These are phyloP conservation scores for Aspergillus baeticus DNA, from an alignment of 495 filamentous ascomycete species.

Conservation along the genomic window DNA sequence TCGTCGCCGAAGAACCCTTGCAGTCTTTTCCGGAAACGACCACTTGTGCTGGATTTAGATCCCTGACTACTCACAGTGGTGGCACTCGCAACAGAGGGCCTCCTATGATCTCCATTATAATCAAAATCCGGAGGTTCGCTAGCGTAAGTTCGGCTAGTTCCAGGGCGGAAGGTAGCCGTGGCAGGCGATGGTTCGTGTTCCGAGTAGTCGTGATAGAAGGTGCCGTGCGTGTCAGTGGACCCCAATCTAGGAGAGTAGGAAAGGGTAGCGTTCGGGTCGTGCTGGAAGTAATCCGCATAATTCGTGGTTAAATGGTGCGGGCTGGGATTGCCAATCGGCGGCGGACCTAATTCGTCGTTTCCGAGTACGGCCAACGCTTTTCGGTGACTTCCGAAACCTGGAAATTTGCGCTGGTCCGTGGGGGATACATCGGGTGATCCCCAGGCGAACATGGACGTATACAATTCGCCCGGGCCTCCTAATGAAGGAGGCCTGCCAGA, in stretches of 20 bases:
- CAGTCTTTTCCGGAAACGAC: conserved; percentile 69
- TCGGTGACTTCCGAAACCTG: conserved; percentile 38
- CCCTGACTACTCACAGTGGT: conserved; percentile 89
- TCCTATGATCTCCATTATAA: conserved; percentile 69
- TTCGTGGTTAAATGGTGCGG: conserved; percentile 28
- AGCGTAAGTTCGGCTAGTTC: conserved; percentile 56
- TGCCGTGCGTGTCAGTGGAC: conserved; percentile 36
- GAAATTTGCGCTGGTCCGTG: conserved; percentile 41
- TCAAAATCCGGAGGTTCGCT: conserved; percentile 68
- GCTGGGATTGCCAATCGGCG: conserved; percentile 24
- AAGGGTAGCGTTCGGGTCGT: conserved; percentile 40
- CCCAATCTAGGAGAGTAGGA: conserved; percentile 28
- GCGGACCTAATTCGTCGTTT: conserved; percentile 28
- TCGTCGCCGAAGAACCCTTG: conserved; percentile 90
- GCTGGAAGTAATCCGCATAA: conserved; percentile 23
- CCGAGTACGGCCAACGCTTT: conserved; percentile 39
- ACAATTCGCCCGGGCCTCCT: conserved; percentile 30
- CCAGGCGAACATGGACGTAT: conserved; percentile 43
- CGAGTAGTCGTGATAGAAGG: conserved; percentile 44
- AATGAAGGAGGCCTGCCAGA: conserved; percentile 14
- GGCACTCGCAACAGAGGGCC: conserved; percentile 86
- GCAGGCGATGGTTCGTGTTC: conserved; percentile 56
- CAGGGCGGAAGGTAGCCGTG: conserved; percentile 63
- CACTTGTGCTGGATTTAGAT: conserved; percentile 74
- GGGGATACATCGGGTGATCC: conserved; percentile 45